Conservation (phyloP, 148 eudicot species). For the Camellia sinensis region DNA sequence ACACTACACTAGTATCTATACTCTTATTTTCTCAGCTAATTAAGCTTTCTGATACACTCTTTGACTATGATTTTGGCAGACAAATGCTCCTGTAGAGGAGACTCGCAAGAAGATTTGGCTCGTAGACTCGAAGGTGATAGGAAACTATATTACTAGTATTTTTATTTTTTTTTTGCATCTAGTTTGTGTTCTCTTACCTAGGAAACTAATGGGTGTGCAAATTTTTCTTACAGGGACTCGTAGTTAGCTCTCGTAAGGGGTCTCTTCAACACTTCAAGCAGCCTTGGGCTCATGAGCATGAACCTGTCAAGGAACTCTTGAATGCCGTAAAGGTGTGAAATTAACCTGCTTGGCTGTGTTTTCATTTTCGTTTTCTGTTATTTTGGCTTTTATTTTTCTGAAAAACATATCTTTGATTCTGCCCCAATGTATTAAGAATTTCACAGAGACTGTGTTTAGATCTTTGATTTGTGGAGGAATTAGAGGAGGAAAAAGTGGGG, state of each 20-base stretch:
- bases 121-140: constrained; percentile 81
- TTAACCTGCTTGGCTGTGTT: neutral
- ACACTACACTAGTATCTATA: neutral
- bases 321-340: constrained; percentile 70
- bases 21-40: neutral
- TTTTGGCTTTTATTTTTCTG: neutral
- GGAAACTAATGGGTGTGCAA: neutral
- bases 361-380: neutral
- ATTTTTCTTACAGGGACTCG: constrained; percentile 50
- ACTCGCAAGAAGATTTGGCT: constrained; percentile 87
- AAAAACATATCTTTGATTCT: too few species aligned
- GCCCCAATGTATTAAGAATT: too few species aligned
- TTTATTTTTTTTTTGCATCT: neutral
- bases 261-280: constrained; percentile 82
- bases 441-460: too few species aligned
- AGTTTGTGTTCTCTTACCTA: too few species aligned
- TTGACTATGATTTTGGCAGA: constrained; percentile 33
- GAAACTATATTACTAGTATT: neutral
- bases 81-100: constrained; percentile 63
- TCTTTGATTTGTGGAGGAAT: too few species aligned
- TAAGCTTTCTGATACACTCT: constrained; percentile 4
- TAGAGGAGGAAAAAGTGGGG: too few species aligned
- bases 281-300: constrained; percentile 90
- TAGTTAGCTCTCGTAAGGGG: constrained; percentile 70
- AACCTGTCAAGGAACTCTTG: constrained; percentile 58